These are phyloP conservation scores for Hypoxylon perforatum DNA, from an alignment of 495 filamentous ascomycete genomes.

Conservation along the genomic window DNA sequence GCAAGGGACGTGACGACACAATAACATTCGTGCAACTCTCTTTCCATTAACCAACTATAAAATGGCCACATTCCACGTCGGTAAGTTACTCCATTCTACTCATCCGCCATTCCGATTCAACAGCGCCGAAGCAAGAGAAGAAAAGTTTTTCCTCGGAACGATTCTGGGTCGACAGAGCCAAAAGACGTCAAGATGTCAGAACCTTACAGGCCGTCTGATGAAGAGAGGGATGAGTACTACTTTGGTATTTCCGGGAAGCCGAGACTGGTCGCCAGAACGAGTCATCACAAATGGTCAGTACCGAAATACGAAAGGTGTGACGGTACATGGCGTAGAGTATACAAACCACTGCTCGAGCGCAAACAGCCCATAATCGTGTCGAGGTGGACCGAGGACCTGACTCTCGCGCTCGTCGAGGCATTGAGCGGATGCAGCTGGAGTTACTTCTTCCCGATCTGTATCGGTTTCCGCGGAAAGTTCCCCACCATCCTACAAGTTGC, in stretches of 20 bases:
- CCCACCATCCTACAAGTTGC: constrained; percentile 5
- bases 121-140: background rate
- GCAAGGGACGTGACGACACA: too few relatives aligned
- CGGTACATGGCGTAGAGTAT: background rate
- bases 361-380: background rate
- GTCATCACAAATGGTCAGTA: background rate
- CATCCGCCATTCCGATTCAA: background rate
- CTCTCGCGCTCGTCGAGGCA: constrained; percentile 1
- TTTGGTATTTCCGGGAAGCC: constrained; percentile 3
- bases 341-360: background rate
- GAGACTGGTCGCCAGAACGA: constrained; percentile 18
- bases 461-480: background rate
- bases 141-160: background rate
- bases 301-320: background rate
- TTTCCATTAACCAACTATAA: too few relatives aligned
- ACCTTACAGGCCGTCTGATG: constrained; percentile 3
- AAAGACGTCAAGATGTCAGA: background rate
- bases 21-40: too few relatives aligned
- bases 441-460: constrained; percentile 11
- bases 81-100: too few relatives aligned
- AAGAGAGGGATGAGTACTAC: constrained; percentile 10
- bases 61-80: too few relatives aligned
- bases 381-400: background rate
- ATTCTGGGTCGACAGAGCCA: background rate
- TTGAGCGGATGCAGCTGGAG: constrained; percentile 1